These are phyloP conservation scores for Solanum microdontum DNA, from an alignment of 257 asterid species.

Conservation along the genomic window DNA sequence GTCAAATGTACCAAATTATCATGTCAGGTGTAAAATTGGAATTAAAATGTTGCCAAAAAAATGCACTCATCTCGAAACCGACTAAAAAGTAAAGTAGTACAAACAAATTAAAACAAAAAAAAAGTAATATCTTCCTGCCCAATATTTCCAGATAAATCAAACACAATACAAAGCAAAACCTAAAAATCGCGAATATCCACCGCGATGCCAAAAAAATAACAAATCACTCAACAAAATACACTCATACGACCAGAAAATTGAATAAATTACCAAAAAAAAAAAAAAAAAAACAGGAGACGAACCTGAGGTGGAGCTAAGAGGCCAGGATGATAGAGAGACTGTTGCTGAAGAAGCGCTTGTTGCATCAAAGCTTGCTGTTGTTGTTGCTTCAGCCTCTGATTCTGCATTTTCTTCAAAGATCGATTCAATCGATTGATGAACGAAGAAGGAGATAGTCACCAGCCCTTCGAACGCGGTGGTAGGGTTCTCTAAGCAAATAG, in stretches of 20 bases:
- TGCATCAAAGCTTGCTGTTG: conserved; percentile 92
- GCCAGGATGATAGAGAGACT: conserved; percentile 84
- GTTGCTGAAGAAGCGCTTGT: conserved; percentile 91
- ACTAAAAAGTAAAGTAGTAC: not conserved
- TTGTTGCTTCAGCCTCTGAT: conserved; percentile 78
- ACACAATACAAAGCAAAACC: not conserved
- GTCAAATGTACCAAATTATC: not conserved
- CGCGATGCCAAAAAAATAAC: not conserved
- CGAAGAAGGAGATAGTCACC: conserved; percentile 11
- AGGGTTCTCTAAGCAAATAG: not conserved
- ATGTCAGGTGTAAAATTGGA: not conserved
- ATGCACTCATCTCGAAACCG: not conserved
- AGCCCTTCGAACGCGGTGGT: not conserved
- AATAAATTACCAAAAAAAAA: not conserved
- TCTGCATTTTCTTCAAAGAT: conserved; percentile 52
- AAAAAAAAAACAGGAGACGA: not conserved
- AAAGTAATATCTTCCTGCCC: not conserved
- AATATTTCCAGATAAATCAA: not conserved
- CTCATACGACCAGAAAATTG: not conserved
- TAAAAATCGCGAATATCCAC: not conserved
- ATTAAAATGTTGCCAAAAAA: not conserved
- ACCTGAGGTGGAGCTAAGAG: conserved; percentile 96
- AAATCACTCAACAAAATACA: not conserved
- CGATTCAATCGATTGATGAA: not conserved
- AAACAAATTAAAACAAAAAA: not conserved